Evolutionary conservation across 2,329 filamentous ascomycete species (phyloP), one percentile per base, ranked within the genome.

Genomic region (Neopestalotiopsis sp.): DNA sequence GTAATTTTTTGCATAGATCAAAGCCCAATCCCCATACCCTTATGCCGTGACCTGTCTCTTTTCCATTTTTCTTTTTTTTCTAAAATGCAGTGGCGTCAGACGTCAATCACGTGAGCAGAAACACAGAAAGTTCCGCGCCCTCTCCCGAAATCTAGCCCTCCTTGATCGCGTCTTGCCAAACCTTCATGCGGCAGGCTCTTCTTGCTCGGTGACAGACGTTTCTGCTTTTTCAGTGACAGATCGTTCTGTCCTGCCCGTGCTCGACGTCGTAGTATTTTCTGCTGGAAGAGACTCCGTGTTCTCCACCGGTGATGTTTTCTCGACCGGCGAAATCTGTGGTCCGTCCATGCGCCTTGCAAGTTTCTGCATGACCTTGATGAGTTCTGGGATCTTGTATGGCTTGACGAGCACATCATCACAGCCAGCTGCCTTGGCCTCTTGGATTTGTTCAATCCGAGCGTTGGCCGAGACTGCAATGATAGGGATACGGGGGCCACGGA

Each of bases 401-500:
- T 94, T 94, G n/a, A 90, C 87, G 20, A 94, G 85, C 24, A 93
- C 88, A 75, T 89, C 89, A 73, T 92, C 88, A 72, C 86, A 88
- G 9, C 86, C 86, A 2, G 85, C 86, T 49, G 81, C 80, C 68
- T 82, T 84, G 1, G 86, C 86, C 71, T 85, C 82, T 63, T 81
- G 75, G 66, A 88, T 81, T 78, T 93, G 90, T 77, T 91, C 89
- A 38, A 84, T 83, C 49, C 90, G 82, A 17, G 90, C 91, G 75
- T 93, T 92, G 40, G 91, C 91, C 61, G 89, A 92, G 30, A 90
- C 88, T 9, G 88, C 89, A 71, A 91, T 90, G 73, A 91, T 90
- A 5, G 89, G 89, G 20, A 91, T 84, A 68, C 85, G 74, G 2
- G 86, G 85, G 17, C 84, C 84, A 14, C 77, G 80, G 4, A 91